A percentile compares a stretch with the other conserved stretches of the same genome.
phyloP scores from a whole-genome alignment of 441 rosid genomes.

The Raphanus hybrid region DNA sequence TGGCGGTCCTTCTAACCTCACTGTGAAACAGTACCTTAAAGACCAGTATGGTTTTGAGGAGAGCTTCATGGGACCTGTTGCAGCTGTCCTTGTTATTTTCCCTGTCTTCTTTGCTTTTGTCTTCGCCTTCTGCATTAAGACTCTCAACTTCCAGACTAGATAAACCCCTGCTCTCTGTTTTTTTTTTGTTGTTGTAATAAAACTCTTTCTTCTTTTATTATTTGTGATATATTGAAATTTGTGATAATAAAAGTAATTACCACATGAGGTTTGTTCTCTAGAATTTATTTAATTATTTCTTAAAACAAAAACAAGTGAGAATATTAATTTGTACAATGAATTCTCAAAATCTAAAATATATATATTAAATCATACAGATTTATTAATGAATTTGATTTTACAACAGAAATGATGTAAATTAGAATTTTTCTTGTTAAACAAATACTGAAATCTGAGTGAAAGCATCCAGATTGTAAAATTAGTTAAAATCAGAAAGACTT shows the following conservation, averaged over 20 bases:
- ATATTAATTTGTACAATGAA: background rate
- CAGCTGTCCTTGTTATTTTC: conserved; percentile 72
- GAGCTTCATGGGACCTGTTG: conserved; percentile 71
- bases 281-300: background rate
- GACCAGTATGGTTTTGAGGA: conserved; percentile 61
- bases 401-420: too few relatives aligned
- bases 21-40: conserved; percentile 55
- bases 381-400: background rate
- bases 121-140: conserved; percentile 70
- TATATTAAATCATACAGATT: background rate
- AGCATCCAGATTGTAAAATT: background rate
- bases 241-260: background rate
- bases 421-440: background rate
- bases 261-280: background rate
- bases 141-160: conserved; percentile 77
- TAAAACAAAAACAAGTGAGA: background rate
- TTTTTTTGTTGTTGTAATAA: conserved; percentile 20
- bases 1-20: conserved; percentile 46
- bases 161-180: conserved; percentile 26
- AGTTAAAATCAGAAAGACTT: background rate
- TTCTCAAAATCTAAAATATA: too few relatives aligned
- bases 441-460: background rate
- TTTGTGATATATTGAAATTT: background rate
- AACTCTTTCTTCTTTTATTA: background rate
- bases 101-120: conserved; percentile 67